Evolutionary conservation across 345 rosid genomes (phyloP), one percentile per base, ranked within the genome.

Genomic region (Brassica juncea): DNA sequence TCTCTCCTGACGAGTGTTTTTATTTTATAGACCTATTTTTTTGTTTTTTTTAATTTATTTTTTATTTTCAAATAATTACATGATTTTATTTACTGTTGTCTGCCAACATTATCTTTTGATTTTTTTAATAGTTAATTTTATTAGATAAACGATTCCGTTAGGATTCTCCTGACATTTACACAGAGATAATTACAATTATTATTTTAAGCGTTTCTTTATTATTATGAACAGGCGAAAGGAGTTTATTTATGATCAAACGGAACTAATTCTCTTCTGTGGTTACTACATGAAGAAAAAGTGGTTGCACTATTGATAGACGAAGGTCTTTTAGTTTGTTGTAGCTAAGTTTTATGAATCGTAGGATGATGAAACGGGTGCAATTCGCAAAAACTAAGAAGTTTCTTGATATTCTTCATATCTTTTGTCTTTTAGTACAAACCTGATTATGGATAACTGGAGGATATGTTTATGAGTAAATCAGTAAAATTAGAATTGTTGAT

Each of bases 1-100:
- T 4, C 35, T 68, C 78, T 73, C 71, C 70, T 68, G 78, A 27
- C 12, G 64, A 73, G 54, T 72, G 70, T 79, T 42, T 73, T 39
- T 79, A 61, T 28, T 28, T 73, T 79, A 73, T 68, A 79, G 78
- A 79, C 32, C 32, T 23, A 1, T 4, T 27, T 60, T 0, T 19
- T 10, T 12, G 8, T 66, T 30, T 21, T 9, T 25, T n/a, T 59
- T 2, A 7, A 4, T n/a, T 32, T 3, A 9, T 7, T 73, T 6
- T 54, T 60, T 60, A 4, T 32, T 42, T 34, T 2, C 4, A 32
- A 79, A 68, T 79, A 73, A 2, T 73, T 79, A 66, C 54, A 32
- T 32, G n/a, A 72, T 21, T 59, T 6, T 72, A 6, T 19, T 67
- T 66, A 58, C 57, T 71, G 34, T 54, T 71, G 31, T 31, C 23